A percentile compares a stretch with the other conserved stretches of the same genome.
These are phyloP conservation scores for Aegle marmelos DNA, from an alignment of 345 rosid species.

Conservation along the genomic window DNA sequence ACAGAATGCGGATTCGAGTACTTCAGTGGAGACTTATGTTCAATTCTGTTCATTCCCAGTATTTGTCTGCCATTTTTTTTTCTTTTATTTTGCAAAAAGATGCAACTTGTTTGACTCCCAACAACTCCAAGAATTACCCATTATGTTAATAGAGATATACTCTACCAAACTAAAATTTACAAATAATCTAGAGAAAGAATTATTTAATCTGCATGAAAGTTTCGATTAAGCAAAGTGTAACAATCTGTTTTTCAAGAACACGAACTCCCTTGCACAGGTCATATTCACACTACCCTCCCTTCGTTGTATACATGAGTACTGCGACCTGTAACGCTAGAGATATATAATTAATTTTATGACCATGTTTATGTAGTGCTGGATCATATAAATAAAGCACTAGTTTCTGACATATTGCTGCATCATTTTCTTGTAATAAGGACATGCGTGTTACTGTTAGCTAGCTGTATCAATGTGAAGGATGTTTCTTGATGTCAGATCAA, in stretches of 20 bases:
- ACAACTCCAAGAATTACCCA: background rate
- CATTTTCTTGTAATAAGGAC: background rate
- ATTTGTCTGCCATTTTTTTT: background rate
- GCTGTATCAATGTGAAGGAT: background rate
- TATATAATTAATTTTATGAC: background rate
- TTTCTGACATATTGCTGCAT: too few species aligned
- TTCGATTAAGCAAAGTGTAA: background rate
- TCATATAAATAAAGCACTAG: too few species aligned
- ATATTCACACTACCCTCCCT: background rate
- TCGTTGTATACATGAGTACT: background rate
- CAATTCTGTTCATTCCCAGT: background rate
- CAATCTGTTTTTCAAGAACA: background rate
- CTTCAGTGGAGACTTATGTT: background rate
- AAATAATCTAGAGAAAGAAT: too few species aligned
- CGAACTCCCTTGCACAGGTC: background rate
- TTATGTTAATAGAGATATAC: background rate
- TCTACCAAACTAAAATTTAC: background rate
- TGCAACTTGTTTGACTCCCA: constrained; percentile 24
- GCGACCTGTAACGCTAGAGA: background rate
- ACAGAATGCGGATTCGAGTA: background rate
- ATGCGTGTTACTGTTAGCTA: background rate
- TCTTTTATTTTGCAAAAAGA: background rate
- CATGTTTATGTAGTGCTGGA: too few species aligned
- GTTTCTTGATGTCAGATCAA: background rate
- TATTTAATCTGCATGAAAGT: too few species aligned